These are phyloP conservation scores for Parachaetomium inaequale DNA, from an alignment of 495 filamentous ascomycete species.

Conservation along the genomic window DNA sequence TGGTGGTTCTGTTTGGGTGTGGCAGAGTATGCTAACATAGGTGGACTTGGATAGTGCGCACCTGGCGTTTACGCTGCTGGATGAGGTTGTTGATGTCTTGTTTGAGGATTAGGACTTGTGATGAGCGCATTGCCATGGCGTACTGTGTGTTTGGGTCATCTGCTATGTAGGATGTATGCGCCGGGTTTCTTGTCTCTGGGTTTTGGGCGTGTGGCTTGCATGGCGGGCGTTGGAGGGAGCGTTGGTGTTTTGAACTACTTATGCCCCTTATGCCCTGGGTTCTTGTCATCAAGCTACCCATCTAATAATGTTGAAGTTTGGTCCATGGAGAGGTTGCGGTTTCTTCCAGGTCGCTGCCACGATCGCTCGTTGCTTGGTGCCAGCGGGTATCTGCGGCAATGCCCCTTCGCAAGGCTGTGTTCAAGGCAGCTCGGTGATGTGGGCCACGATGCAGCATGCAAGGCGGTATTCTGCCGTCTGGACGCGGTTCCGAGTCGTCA, in stretches of 20 bases:
- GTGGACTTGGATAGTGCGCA: slow-evolving; percentile 54
- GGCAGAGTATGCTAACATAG: slow-evolving; percentile 8
- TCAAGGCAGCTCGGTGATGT: not conserved
- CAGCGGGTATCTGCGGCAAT: too few relatives aligned
- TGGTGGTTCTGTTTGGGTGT: not conserved
- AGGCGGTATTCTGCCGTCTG: not conserved
- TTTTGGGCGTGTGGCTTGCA: not conserved
- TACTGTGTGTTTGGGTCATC: not conserved
- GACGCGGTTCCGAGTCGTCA: not conserved
- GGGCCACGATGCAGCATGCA: slow-evolving; percentile 4
- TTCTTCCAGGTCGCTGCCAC: not conserved
- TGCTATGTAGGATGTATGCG: not conserved
- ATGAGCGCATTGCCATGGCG: slow-evolving; percentile 8
- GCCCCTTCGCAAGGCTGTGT: not conserved
- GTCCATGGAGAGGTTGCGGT: too few relatives aligned
- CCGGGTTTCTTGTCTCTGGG: not conserved
- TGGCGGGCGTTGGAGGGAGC: not conserved
- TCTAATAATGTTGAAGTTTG: too few relatives aligned
- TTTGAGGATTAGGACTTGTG: slow-evolving; percentile 48
- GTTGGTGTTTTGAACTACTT: not conserved
- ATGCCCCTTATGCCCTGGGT: not conserved
- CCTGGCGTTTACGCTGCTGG: slow-evolving; percentile 71
- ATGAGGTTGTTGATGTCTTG: slow-evolving; percentile 70
- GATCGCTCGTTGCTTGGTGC: too few relatives aligned
- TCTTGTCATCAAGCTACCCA: too few relatives aligned